phyloP scores from a whole-genome alignment of 257 asterid genomes.

The Mentha longifolia region DNA sequence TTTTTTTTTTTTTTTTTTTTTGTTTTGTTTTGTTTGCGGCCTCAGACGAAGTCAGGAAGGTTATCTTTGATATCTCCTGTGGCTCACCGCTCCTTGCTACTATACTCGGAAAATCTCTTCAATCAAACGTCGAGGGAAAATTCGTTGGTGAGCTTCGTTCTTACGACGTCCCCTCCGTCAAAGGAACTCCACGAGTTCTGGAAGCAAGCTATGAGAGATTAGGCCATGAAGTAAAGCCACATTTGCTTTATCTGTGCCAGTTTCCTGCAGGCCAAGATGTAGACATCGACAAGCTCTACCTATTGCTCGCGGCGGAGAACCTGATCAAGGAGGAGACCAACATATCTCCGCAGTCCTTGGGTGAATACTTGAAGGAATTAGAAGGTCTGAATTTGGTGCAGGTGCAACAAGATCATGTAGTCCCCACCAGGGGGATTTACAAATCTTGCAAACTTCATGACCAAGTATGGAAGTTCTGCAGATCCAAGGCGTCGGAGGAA shows the following conservation, averaged over 20 bases:
- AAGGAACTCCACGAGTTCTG: too few relatives aligned
- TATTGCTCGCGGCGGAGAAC: constrained; percentile 41
- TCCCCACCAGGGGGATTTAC: neutral
- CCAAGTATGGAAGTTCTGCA: constrained; percentile 28
- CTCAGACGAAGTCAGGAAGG: neutral
- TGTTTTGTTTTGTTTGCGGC: too few relatives aligned
- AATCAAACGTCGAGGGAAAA: too few relatives aligned
- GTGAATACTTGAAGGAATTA: constrained; percentile 21
- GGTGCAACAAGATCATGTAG: constrained; percentile 2
- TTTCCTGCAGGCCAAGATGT: constrained; percentile 9
- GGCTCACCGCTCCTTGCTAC: neutral
- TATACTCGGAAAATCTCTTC: neutral
- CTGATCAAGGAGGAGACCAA: neutral
- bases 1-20: too few relatives aligned
- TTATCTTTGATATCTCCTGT: neutral
- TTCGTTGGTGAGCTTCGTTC: too few relatives aligned
- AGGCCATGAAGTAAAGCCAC: too few relatives aligned
- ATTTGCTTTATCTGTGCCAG: too few relatives aligned
- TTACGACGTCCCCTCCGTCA: too few relatives aligned
- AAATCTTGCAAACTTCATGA: constrained; percentile 26
- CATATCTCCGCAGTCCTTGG: neutral
- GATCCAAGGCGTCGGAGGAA: constrained; percentile 2
- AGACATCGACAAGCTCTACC: constrained; percentile 16
- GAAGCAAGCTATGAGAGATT: too few relatives aligned
- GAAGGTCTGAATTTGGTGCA: neutral